A percentile compares a stretch with the other conserved stretches of the same genome.
Evolutionary conservation across 2,329 filamentous ascomycete genomes (phyloP).

Genomic region (Fusarium transvaalense): DNA sequence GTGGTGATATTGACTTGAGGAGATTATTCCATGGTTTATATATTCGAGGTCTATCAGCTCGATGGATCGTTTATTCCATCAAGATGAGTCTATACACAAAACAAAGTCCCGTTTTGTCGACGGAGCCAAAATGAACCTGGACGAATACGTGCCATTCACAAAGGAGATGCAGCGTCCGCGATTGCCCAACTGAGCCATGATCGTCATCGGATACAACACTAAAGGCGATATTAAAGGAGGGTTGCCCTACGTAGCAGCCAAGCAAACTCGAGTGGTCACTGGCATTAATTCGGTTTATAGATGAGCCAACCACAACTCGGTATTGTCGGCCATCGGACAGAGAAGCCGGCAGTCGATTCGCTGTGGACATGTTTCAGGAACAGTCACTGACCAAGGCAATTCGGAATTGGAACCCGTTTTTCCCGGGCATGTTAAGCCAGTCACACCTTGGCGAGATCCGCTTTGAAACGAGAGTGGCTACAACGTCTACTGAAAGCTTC

Average conservation of each 20-base stretch:
- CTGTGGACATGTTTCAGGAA: slow-evolving; percentile 24
- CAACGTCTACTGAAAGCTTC: slow-evolving; percentile 6
- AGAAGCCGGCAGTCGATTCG: slow-evolving; percentile 28
- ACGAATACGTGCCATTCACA: slow-evolving; percentile 26
- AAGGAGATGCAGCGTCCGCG: slow-evolving; percentile 35
- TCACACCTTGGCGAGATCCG: slow-evolving; percentile 19
- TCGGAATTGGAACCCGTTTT: slow-evolving; percentile 21
- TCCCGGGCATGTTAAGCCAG: slow-evolving; percentile 14
- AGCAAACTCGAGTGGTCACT: slow-evolving; percentile 16
- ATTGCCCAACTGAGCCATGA: slow-evolving; percentile 19
- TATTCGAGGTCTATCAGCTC: neutral
- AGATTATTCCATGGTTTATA: slow-evolving; percentile 23
- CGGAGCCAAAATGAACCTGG: slow-evolving; percentile 30
- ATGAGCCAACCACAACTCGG: slow-evolving; percentile 3
- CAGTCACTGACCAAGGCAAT: slow-evolving; percentile 8
- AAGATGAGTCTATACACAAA: slow-evolving; percentile 11
- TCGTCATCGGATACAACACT: slow-evolving; percentile 12
- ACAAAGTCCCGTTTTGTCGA: slow-evolving; percentile 26
- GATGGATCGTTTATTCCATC: neutral
- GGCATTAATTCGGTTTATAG: slow-evolving; percentile 10
- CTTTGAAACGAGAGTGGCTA: slow-evolving; percentile 18
- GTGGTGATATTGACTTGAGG: neutral
- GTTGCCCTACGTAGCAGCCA: slow-evolving; percentile 16
- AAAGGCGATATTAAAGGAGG: slow-evolving; percentile 28
- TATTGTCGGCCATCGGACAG: slow-evolving; percentile 24